A percentile compares a stretch with the other conserved stretches of the same genome.
Evolutionary conservation across 1,284 basidiomycete species (phyloP).

Genomic region (Moniliella sp.): DNA sequence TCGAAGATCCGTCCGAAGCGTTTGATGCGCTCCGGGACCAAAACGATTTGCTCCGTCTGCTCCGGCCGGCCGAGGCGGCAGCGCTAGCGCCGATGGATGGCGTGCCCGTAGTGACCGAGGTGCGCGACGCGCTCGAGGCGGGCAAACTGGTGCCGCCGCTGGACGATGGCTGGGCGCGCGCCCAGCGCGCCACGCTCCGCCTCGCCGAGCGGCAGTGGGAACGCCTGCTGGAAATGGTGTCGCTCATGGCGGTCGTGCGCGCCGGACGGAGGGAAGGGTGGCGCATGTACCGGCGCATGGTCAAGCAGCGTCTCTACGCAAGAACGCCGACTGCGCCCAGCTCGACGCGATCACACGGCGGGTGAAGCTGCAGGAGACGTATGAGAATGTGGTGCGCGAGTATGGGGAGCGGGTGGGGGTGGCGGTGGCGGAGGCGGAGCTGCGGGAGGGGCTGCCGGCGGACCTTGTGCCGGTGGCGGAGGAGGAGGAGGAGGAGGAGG

Average conservation of each 20-base stretch:
- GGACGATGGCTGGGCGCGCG: slow-evolving; percentile 57
- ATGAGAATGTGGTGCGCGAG: slow-evolving; percentile 55
- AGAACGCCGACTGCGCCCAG: slow-evolving; percentile 69
- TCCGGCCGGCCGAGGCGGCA: slow-evolving; percentile 45
- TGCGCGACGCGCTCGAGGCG: slow-evolving; percentile 11
- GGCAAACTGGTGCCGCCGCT: slow-evolving; percentile 53
- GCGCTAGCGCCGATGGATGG: slow-evolving; percentile 13
- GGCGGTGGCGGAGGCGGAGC: too few species aligned
- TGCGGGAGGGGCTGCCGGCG: too few species aligned
- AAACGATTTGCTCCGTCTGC: slow-evolving; percentile 65
- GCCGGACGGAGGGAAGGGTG: slow-evolving; percentile 42
- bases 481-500: too few species aligned
- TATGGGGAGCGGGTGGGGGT: slow-evolving; percentile 53
- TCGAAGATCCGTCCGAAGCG: slow-evolving; percentile 88
- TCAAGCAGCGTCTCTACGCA: slow-evolving; percentile 70
- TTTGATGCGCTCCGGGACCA: slow-evolving; percentile 84
- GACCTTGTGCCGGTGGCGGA: too few species aligned
- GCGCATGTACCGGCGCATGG: slow-evolving; percentile 48
- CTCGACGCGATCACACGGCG: slow-evolving; percentile 63
- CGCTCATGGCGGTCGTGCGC: slow-evolving; percentile 51
- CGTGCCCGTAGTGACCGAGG: slow-evolving; percentile 15
- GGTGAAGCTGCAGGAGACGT: slow-evolving; percentile 78
- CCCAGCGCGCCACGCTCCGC: slow-evolving; percentile 59
- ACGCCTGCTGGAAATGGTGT: slow-evolving; percentile 73
- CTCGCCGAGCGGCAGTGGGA: slow-evolving; percentile 85